Evolutionary conservation across 108 stramenopile genomes (phyloP), one percentile per base, ranked within the genome.

Genomic region (Epithemia pelagica): DNA sequence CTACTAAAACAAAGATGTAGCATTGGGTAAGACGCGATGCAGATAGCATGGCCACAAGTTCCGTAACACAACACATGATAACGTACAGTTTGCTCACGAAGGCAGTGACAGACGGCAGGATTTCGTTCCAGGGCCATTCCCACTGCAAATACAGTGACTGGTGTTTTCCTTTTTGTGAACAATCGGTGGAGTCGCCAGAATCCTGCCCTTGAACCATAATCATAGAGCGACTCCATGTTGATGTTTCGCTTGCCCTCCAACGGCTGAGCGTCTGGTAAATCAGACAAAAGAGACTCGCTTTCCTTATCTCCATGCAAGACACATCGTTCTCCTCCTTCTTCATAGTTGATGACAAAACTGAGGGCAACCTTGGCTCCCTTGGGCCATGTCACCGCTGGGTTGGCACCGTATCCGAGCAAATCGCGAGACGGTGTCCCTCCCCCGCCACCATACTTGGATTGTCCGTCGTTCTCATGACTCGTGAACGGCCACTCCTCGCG

Each of bases 311-410:
- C 87, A 70, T 91, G 92, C 58, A 95, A 70, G 26, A 80, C 61
- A 52, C 90, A 91, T 65, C 74, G 86, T 65, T 97, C 96, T 19
- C 92, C 92, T 8, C 96, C 96, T 62, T 97, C 96, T 77, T 97
- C 96, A 74, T 95, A 97, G 79, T 97, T 97, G 59, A 97, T 82
- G 51, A 97, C 96, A 59, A 97, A 84, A 64, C 95, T 94, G 28
- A 97, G 78, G 22, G 95, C 95, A 54, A 90, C 90, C 66, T 88
- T 88, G 52, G 88, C 88, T 24, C 64, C 70, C 25, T 74, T 67
- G 7, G 94, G 94, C 96, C 96, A 96, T 20, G 65, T 55, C 3
- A 85, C 86, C 3, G 75, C 65, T 52, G 92, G 91, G 10, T 62
- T 54, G 19, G 56, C 55, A 0, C 90, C 96, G 63, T 94, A 96